Percentiles rank a stretch among this genome's conserved stretches.
These are phyloP conservation scores for Endocarpon pusillum DNA, from an alignment of 495 filamentous ascomycete genomes.

Conservation along the genomic window DNA sequence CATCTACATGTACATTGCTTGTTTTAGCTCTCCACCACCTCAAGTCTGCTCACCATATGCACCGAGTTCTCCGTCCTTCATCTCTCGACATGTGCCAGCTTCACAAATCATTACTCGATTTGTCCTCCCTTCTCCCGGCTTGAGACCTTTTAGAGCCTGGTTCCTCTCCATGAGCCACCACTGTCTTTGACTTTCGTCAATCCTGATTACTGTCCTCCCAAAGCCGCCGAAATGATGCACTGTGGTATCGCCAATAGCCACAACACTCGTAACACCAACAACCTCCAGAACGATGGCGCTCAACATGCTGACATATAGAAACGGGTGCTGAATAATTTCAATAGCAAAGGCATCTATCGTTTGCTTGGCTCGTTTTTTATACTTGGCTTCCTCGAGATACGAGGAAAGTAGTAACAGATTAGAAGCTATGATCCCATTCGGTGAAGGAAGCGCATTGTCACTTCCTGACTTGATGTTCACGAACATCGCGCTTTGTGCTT, in stretches of 20 bases:
- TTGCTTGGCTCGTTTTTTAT: conserved; percentile 45
- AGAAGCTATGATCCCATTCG: conserved; percentile 66
- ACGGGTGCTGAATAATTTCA: conserved; percentile 83
- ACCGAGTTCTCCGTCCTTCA: no score
- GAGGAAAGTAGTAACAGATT: conserved; percentile 69
- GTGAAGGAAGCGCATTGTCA: conserved; percentile 74
- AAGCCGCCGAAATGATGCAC: conserved; percentile 31
- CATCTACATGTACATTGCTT: no score
- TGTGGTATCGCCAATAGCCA: conserved; percentile 24
- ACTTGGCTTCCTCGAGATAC: conserved; percentile 48
- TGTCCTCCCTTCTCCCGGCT: conserved; percentile 21
- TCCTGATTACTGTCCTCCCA: no score
- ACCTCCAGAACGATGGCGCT: conserved; percentile 58
- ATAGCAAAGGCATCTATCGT: conserved; percentile 74
- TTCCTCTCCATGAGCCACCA: conserved; percentile 37
- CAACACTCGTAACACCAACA: conserved; percentile 28
- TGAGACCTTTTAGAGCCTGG: conserved; percentile 25
- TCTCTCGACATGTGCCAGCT: conserved; percentile 26
- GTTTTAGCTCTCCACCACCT: no score
- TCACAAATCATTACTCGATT: conserved; percentile 34
- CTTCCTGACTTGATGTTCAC: conserved; percentile 88
- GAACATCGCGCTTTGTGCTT: conserved; percentile 58
- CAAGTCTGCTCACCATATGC: no score
- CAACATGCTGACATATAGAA: conserved; percentile 68
- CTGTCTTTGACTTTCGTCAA: no score